A percentile compares a stretch with the other conserved stretches of the same genome.
Evolutionary conservation across 306 rosid species (phyloP).

Genomic region (Quercus mongolica): DNA sequence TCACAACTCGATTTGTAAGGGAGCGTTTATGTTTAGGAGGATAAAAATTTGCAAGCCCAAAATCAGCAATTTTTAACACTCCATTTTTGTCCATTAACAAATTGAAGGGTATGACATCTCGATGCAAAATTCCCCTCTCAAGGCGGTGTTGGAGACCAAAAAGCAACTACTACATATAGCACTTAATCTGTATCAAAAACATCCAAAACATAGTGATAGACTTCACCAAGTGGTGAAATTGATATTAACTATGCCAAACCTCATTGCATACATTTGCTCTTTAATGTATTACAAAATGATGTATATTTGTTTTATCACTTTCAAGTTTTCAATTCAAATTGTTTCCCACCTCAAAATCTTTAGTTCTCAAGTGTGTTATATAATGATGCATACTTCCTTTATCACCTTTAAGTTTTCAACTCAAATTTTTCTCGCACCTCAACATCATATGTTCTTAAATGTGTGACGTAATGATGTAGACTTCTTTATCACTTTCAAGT

Average conservation of each 20-base stretch:
- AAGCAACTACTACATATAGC: constrained; percentile 77
- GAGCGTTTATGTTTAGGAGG: constrained; percentile 39
- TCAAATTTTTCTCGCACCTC: not conserved
- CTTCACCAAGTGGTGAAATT: not conserved
- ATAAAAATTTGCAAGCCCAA: constrained; percentile 66
- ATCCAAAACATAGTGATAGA: not conserved
- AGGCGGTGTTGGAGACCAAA: constrained; percentile 70
- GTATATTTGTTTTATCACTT: not conserved
- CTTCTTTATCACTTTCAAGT: not conserved
- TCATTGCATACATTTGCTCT: not conserved
- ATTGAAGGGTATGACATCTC: constrained; percentile 75
- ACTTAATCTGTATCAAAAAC: constrained; percentile 53
- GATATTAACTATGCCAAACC: not conserved
- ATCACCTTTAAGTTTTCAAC: not conserved
- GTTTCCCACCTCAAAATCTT: too few species aligned
- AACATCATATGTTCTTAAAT: not conserved
- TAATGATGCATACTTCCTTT: not conserved
- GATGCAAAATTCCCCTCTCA: constrained; percentile 59
- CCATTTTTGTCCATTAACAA: constrained; percentile 68
- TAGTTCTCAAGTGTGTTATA: not conserved
- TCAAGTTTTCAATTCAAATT: not conserved
- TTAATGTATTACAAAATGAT: not conserved
- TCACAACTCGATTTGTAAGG: constrained; percentile 72
- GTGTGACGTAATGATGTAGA: not conserved
- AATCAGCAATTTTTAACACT: constrained; percentile 72